Evolutionary conservation across 108 stramenopile genomes (phyloP).

Genomic region (Nitzschia sp.): DNA sequence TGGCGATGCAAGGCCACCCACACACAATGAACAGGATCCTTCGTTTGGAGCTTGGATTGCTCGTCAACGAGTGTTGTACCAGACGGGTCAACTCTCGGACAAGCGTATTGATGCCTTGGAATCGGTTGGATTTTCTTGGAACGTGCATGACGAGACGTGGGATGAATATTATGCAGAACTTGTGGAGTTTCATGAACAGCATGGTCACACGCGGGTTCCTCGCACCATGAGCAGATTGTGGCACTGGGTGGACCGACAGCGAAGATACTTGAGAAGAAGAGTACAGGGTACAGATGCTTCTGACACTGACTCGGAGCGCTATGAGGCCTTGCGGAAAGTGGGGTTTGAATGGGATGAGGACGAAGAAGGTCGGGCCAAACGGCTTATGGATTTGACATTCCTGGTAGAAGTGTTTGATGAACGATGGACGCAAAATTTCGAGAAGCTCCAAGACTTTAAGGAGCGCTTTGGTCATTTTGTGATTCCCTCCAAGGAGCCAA

Average conservation of each 20-base stretch:
- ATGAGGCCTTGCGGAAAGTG: conserved; percentile 4
- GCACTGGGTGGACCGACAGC: conserved; percentile 38
- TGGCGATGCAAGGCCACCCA: conserved; percentile 55
- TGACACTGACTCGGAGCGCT: background rate
- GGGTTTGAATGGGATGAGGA: conserved; percentile 16
- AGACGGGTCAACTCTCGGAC: background rate
- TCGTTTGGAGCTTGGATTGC: conserved; percentile 57
- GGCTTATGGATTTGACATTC: conserved; percentile 29
- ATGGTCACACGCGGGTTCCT: conserved; percentile 43
- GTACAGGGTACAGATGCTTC: background rate
- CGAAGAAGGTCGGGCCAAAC: conserved; percentile 22
- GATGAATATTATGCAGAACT: conserved; percentile 33
- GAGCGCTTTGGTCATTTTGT: conserved; percentile 27
- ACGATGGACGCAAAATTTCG: conserved; percentile 24
- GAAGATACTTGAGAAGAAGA: conserved; percentile 19
- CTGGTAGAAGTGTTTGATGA: conserved; percentile 24
- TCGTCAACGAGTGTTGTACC: conserved; percentile 46
- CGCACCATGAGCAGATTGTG: conserved; percentile 17
- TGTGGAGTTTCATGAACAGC: conserved; percentile 22
- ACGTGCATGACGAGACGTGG: conserved; percentile 26
- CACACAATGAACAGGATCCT: conserved; percentile 33
- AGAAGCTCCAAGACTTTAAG: conserved; percentile 26
- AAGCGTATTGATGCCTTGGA: conserved; percentile 35
- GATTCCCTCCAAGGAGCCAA: conserved; percentile 12
- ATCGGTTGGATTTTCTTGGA: conserved; percentile 30